Conservation (phyloP, 2,329 filamentous ascomycete genomes). For the Neopestalotiopsis clavispora region DNA sequence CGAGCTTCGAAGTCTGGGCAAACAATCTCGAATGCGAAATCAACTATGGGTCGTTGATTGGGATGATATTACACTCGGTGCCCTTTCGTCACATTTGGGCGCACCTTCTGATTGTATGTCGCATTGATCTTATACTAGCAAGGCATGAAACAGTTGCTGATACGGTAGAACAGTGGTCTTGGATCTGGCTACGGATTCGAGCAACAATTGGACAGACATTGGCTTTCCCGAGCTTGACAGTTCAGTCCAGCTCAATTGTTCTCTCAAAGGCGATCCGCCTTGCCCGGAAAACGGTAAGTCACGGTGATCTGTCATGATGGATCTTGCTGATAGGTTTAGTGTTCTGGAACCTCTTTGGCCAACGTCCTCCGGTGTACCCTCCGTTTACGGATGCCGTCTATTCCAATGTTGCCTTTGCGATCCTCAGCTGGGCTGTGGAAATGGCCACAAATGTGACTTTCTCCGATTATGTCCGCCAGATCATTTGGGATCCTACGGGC, state of each 20-base stretch:
- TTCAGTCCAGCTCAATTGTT: slow-evolving; percentile 3
- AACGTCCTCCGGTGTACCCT: slow-evolving; percentile 34
- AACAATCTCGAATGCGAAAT: slow-evolving; percentile 20
- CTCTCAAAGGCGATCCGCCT: slow-evolving; percentile 5
- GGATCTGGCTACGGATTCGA: neutral
- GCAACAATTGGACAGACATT: slow-evolving; percentile 6
- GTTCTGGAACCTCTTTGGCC: slow-evolving; percentile 15
- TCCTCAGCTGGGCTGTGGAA: slow-evolving; percentile 26
- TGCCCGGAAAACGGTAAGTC: neutral
- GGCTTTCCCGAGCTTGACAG: slow-evolving; percentile 4
- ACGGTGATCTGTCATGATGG: neutral
- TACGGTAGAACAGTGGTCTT: neutral
- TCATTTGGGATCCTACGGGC: slow-evolving; percentile 27
- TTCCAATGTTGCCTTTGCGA: slow-evolving; percentile 29
- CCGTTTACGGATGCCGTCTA: slow-evolving; percentile 34
- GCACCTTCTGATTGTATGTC: slow-evolving; percentile 4
- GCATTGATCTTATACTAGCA: neutral
- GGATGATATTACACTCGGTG: slow-evolving; percentile 32
- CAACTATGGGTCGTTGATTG: slow-evolving; percentile 30
- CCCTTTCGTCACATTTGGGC: slow-evolving; percentile 32
- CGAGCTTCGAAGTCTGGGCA: slow-evolving; percentile 20
- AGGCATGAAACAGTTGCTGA: neutral
- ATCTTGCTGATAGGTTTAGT: neutral
- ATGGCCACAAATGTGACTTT: slow-evolving; percentile 5
- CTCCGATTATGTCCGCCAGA: slow-evolving; percentile 13